phyloP scores from a whole-genome alignment of 176 grass and related monocot species.

The Themeda triandra region DNA sequence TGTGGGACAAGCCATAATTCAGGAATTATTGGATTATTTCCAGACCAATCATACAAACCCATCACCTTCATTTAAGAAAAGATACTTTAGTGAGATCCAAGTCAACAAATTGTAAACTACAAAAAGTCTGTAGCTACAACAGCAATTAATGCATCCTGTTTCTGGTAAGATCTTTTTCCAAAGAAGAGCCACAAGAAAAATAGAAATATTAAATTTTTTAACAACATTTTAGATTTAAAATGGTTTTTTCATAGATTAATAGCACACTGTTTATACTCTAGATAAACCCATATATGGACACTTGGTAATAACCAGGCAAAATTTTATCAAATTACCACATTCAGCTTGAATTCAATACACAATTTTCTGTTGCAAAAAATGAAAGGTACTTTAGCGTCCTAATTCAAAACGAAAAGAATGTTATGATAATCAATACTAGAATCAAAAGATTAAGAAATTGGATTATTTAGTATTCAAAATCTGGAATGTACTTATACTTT shows the following conservation, averaged over 20 bases:
- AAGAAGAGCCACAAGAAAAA: background rate
- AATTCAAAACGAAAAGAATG: background rate
- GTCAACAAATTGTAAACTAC: background rate
- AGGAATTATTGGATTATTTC: conserved; percentile 50
- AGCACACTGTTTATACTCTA: background rate
- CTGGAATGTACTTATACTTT: background rate
- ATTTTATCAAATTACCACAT: background rate
- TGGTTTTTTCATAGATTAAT: background rate
- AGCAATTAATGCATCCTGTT: background rate
- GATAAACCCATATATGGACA: background rate
- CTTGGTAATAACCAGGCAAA: background rate
- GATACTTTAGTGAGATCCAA: background rate
- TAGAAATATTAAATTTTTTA: background rate
- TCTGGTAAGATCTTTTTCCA: background rate
- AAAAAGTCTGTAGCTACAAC: background rate
- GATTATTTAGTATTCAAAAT: background rate
- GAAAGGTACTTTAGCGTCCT: background rate
- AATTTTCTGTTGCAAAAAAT: background rate
- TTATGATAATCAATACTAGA: background rate
- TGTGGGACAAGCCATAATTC: conserved; percentile 55
- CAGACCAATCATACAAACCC: conserved; percentile 53
- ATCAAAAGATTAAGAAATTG: background rate
- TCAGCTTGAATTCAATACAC: background rate
- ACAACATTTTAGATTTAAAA: background rate
- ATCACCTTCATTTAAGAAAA: conserved; percentile 37